These are phyloP conservation scores for Adansonia gregorii DNA, from an alignment of 441 rosid species.

Conservation along the genomic window DNA sequence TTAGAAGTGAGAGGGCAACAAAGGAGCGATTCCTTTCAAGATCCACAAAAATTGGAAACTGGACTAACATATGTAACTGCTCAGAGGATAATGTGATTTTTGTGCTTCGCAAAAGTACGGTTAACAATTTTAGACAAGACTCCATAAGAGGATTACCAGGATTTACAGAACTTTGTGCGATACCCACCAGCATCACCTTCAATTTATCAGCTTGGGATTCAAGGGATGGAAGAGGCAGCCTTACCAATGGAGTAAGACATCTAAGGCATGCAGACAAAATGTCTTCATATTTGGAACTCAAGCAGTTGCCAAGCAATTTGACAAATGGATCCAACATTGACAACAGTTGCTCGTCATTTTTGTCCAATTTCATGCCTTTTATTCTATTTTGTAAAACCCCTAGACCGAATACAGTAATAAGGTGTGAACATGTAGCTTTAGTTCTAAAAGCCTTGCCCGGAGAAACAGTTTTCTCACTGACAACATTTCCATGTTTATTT, in stretches of 20 bases:
- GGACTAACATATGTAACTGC: constrained; percentile 69
- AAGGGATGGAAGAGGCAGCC: constrained; percentile 84
- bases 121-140: constrained; percentile 84
- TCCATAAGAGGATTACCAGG: constrained; percentile 69
- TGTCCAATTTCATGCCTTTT: constrained; percentile 56
- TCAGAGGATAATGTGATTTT: constrained; percentile 71
- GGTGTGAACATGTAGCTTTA: constrained; percentile 61
- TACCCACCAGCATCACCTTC: constrained; percentile 68
- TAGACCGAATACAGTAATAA: constrained; percentile 81
- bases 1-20: constrained; percentile 75
- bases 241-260: constrained; percentile 74
- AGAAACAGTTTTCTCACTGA: constrained; percentile 34
- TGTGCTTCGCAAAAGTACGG: constrained; percentile 67
- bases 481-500: constrained; percentile 39
- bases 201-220: constrained; percentile 75
- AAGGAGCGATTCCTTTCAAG: constrained; percentile 75
- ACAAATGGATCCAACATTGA: constrained; percentile 93
- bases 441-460: constrained; percentile 31
- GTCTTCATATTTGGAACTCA: constrained; percentile 89
- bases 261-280: constrained; percentile 72
- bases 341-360: constrained; percentile 48
- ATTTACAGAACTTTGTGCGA: constrained; percentile 65
- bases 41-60: constrained; percentile 86
- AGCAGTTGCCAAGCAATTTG: constrained; percentile 62
- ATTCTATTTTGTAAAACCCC: constrained; percentile 59